These are phyloP conservation scores for Microcyclosporella mali DNA, from an alignment of 2,329 filamentous ascomycete species.

Conservation along the genomic window DNA sequence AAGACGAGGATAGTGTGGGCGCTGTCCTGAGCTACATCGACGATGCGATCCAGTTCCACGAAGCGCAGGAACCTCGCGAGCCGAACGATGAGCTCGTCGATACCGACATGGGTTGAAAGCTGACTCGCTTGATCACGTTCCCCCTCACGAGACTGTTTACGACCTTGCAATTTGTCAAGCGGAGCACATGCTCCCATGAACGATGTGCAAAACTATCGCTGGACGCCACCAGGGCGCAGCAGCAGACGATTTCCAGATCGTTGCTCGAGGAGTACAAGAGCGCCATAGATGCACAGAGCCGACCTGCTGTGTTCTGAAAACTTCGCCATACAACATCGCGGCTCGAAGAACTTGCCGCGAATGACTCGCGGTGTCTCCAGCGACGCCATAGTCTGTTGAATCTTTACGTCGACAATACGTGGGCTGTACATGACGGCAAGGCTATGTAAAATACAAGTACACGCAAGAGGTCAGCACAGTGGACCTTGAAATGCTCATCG, in stretches of 20 bases:
- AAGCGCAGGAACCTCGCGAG: slow-evolving; percentile 86
- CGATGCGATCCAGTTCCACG: slow-evolving; percentile 87
- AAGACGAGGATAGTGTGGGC: slow-evolving; percentile 85
- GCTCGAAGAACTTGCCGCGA: too few relatives aligned
- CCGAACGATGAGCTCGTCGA: slow-evolving; percentile 59
- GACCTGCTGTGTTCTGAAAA: neutral
- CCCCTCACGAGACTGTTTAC: neutral
- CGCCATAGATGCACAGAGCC: neutral
- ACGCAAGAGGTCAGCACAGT: too few relatives aligned
- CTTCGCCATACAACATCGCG: neutral
- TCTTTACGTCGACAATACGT: too few relatives aligned
- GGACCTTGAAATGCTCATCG: too few relatives aligned
- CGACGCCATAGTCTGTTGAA: too few relatives aligned
- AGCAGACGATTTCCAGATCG: neutral
- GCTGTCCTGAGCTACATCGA: slow-evolving; percentile 86
- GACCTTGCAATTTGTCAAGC: neutral
- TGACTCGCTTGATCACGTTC: neutral
- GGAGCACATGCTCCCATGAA: too few relatives aligned
- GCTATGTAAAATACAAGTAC: too few relatives aligned
- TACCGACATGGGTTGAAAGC: slow-evolving; percentile 42
- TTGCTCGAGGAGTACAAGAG: neutral
- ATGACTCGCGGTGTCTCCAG: too few relatives aligned
- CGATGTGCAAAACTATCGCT: neutral
- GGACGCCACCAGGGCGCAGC: neutral
- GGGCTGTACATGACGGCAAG: too few relatives aligned